Evolutionary conservation across 2,329 filamentous ascomycete species (phyloP).

Genomic region (Talaromyces sp.): DNA sequence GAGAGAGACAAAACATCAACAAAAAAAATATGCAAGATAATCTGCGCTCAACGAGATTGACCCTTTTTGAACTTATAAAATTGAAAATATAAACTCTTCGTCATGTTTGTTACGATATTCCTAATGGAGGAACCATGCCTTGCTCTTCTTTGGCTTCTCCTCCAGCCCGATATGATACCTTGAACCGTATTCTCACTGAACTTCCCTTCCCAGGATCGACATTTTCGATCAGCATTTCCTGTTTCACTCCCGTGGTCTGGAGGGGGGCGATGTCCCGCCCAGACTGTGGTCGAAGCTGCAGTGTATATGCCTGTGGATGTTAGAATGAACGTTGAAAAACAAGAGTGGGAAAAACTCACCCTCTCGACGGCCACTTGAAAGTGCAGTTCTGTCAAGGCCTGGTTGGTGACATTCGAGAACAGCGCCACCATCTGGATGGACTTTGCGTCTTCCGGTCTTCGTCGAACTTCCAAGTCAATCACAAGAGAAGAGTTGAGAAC

Average conservation of each 20-base stretch:
- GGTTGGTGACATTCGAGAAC: constrained; percentile 75
- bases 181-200: constrained; percentile 85
- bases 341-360: constrained; percentile 46
- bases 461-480: constrained; percentile 68
- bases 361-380: constrained; percentile 93
- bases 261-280: constrained; percentile 66
- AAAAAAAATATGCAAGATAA: background rate
- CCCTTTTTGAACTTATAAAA: background rate
- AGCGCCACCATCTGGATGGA: constrained; percentile 65
- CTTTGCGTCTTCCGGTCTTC: constrained; percentile 45
- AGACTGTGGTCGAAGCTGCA: constrained; percentile 79
- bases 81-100: background rate
- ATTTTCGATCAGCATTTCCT: constrained; percentile 72
- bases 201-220: constrained; percentile 68
- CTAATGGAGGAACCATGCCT: constrained; percentile 76
- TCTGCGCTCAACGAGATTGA: background rate
- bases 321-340: too few species aligned
- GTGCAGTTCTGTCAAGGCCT: constrained; percentile 70
- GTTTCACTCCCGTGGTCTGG: constrained; percentile 72
- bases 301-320: constrained; percentile 61
- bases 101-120: constrained; percentile 52
- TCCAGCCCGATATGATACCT: constrained; percentile 70
- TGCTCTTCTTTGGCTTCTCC: constrained; percentile 63
- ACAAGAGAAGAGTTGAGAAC: constrained; percentile 66
- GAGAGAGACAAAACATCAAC: background rate